phyloP scores from a whole-genome alignment of 2,329 filamentous ascomycete genomes.

The Periconia macrospinosa region DNA sequence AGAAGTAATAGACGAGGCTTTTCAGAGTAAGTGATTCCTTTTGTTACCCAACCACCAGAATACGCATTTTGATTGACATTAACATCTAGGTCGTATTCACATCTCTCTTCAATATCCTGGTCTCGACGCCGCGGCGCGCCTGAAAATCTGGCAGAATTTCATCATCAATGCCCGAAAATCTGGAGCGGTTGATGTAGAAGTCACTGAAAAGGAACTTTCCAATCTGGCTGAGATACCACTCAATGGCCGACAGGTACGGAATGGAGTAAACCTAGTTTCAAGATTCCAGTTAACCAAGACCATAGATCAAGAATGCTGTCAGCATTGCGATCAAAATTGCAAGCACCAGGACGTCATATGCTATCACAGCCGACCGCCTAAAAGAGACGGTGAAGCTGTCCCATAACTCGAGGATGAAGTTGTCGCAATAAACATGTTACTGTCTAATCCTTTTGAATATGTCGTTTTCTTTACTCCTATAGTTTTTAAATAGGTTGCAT shows the following conservation, averaged over 20 bases:
- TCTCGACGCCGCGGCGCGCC: not conserved
- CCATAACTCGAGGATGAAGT: not conserved
- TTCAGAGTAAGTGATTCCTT: slow-evolving; percentile 3
- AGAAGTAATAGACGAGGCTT: slow-evolving; percentile 7
- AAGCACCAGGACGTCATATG: not conserved
- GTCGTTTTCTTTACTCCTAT: too few species aligned
- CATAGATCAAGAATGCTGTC: slow-evolving; percentile 4
- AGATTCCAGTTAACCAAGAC: not conserved
- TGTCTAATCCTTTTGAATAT: too few species aligned
- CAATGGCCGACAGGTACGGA: not conserved
- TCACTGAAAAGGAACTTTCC: not conserved
- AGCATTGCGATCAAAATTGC: slow-evolving; percentile 3
- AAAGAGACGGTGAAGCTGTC: not conserved
- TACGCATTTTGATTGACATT: not conserved
- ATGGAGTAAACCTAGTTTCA: not conserved
- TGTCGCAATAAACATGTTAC: too few species aligned
- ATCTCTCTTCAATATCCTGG: not conserved
- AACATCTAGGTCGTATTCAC: not conserved
- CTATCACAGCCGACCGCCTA: slow-evolving; percentile 1
- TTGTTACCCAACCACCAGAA: not conserved
- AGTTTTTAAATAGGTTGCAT: too few species aligned
- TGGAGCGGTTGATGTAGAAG: not conserved
- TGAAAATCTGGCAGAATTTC: not conserved
- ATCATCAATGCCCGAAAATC: not conserved
- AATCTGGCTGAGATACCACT: not conserved